Evolutionary conservation across 164 flowering plant genomes (phyloP), one percentile per base, ranked within the genome.

Genomic region (Akebia trifoliata): DNA sequence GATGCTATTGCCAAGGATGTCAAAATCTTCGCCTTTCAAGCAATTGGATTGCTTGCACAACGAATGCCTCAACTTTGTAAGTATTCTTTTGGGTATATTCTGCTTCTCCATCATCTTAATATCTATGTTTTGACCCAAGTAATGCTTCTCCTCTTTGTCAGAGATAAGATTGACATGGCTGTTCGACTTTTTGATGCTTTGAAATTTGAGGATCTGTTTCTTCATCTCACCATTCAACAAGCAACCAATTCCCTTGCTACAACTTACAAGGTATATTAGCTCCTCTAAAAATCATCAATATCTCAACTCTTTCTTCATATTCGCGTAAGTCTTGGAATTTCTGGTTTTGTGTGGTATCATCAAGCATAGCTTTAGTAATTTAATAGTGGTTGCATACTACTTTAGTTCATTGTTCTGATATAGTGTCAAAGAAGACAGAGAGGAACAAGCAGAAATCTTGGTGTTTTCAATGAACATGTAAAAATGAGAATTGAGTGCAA

Each of bases 41-140:
- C 96, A 17, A 84, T 93, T 72, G 98, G 98, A 39, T 71, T 87
- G 67, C 88, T 93, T 74, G 81, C 96, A 40, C 79, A 84, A 68
- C 96, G 98, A 32, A 74, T 93, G 86, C 98, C 98, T 64, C 81
- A 85, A 52, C 94, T 90, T 70, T 93, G 87, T 74, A 86, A 92
- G 98, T 86, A 57, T 38, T 12, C 8, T 12, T 59, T 62, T 37
- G 29, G 36, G 38, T 15, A 28, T 38, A 2, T 8, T 21, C 14
- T 24, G 3, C 18, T 17, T n/a, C n/a, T n/a, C n/a, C n/a, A n/a
- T n/a, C n/a, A n/a, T n/a, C n/a, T n/a, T n/a, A n/a, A n/a, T n/a
- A 30, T 42, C 47, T 57, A 40, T 12, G 15, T 40, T 37, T 26
- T 52, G 25, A 15, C 21, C 21, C 11, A 36, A 40, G 2, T 54